These are phyloP conservation scores for Knufia fluminis DNA, from an alignment of 2,329 filamentous ascomycete genomes.

Conservation along the genomic window DNA sequence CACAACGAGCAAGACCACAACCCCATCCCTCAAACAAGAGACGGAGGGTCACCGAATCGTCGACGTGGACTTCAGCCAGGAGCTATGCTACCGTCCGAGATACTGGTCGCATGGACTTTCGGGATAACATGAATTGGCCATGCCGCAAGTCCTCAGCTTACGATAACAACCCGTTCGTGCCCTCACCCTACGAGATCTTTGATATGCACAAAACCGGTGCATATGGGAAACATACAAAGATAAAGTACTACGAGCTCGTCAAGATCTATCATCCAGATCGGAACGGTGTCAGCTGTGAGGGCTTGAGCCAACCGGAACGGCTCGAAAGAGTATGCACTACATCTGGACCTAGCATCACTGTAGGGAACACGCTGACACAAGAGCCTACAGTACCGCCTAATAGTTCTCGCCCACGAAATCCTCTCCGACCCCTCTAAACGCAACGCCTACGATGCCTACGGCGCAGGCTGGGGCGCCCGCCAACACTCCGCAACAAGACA, in stretches of 20 bases:
- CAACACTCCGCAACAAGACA: constrained; percentile 19
- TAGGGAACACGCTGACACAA: neutral
- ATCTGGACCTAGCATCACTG: neutral
- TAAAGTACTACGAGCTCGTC: constrained; percentile 78
- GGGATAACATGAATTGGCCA: constrained; percentile 24
- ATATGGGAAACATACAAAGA: constrained; percentile 66
- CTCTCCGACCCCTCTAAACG: constrained; percentile 73
- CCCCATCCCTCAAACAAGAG: constrained; percentile 10
- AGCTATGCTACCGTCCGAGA: constrained; percentile 31
- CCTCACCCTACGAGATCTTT: constrained; percentile 85
- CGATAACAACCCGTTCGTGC: constrained; percentile 1
- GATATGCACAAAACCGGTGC: constrained; percentile 37
- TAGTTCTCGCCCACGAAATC: constrained; percentile 80
- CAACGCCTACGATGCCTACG: constrained; percentile 70
- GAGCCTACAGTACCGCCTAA: constrained; percentile 62
- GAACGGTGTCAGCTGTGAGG: constrained; percentile 30
- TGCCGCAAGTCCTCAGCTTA: constrained; percentile 12
- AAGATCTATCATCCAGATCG: constrained; percentile 94
- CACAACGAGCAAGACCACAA: constrained; percentile 13
- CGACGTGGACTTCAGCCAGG: constrained; percentile 21
- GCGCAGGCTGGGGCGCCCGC: constrained; percentile 63
- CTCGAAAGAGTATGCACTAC: constrained; percentile 45
- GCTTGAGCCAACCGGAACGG: constrained; percentile 51
- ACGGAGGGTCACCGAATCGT: constrained; percentile 1
- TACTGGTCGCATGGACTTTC: constrained; percentile 20